Conservation (phyloP, 2,329 filamentous ascomycete species). For the Arachnomyces sp. region DNA sequence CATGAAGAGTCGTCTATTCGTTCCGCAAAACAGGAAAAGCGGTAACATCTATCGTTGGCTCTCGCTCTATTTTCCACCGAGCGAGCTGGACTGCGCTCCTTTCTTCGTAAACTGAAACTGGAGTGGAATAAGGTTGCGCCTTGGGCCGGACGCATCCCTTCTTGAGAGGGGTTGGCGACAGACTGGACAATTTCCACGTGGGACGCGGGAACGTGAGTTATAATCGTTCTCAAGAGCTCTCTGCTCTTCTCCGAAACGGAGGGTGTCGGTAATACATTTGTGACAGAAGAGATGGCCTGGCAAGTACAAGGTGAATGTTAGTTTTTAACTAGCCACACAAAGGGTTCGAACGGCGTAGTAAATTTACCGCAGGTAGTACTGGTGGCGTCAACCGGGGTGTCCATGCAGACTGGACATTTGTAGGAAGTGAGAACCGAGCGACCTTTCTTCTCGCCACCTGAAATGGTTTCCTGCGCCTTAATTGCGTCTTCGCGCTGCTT, state of each 20-base stretch:
- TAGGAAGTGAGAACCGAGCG: conserved; percentile 38
- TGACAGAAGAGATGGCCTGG: conserved; percentile 57
- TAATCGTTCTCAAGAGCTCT: conserved; percentile 24
- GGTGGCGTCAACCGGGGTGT: conserved; percentile 51
- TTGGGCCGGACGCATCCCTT: conserved; percentile 27
- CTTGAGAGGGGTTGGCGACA: conserved; percentile 35
- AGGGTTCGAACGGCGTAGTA: too few relatives aligned
- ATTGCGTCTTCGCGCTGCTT: conserved; percentile 48
- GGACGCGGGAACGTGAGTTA: conserved; percentile 22
- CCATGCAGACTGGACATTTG: conserved; percentile 58
- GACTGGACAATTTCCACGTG: conserved; percentile 36
- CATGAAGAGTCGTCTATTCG: too few relatives aligned
- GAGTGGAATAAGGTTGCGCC: conserved; percentile 30
- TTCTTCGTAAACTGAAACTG: conserved; percentile 29
- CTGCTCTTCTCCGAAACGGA: conserved; percentile 48
- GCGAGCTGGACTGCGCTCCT: not conserved
- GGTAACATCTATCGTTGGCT: not conserved
- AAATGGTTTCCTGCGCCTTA: conserved; percentile 30
- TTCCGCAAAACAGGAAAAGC: too few relatives aligned
- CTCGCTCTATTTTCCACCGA: not conserved
- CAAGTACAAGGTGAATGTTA: conserved; percentile 1
- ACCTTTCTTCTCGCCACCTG: conserved; percentile 19
- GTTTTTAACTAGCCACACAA: too few relatives aligned
- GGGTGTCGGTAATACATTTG: conserved; percentile 52
- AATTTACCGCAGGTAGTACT: conserved; percentile 53